Conservation (phyloP, 345 rosid genomes). For the Cardamine occulta region DNA sequence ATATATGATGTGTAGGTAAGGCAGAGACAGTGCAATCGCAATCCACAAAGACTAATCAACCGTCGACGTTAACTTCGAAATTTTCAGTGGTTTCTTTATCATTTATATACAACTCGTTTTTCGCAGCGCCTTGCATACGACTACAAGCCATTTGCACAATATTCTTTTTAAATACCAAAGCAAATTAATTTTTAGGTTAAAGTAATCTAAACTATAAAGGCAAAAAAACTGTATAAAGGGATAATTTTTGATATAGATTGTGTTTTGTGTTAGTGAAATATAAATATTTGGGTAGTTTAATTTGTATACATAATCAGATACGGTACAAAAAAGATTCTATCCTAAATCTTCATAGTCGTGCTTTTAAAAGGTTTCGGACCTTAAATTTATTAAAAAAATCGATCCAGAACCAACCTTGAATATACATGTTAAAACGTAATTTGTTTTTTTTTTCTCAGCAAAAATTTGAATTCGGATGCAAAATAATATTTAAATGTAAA, state of each 20-base stretch:
- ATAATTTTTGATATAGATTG: neutral
- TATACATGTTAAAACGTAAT: neutral
- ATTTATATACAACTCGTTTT: constrained; percentile 9
- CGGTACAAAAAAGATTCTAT: neutral
- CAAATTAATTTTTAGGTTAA: neutral
- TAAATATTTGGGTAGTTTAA: neutral
- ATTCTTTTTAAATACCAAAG: neutral
- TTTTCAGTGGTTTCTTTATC: neutral
- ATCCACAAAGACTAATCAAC: constrained; percentile 30
- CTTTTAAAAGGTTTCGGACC: too few relatives aligned
- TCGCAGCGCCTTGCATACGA: neutral
- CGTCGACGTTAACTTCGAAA: constrained; percentile 14
- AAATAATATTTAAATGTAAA: neutral
- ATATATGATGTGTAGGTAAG: neutral
- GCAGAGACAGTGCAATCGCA: constrained; percentile 28
- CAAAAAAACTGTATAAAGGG: neutral
- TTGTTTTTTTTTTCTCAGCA: neutral
- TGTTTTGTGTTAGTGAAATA: neutral
- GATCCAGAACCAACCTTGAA: neutral
- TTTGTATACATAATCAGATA: neutral
- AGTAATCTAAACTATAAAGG: neutral
- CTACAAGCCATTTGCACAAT: constrained; percentile 12
- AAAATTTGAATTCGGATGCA: neutral
- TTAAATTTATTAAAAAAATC: too few relatives aligned
- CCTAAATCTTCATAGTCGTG: neutral